phyloP scores from a whole-genome alignment of 2,329 filamentous ascomycete species.

The Epichloe elymi region DNA sequence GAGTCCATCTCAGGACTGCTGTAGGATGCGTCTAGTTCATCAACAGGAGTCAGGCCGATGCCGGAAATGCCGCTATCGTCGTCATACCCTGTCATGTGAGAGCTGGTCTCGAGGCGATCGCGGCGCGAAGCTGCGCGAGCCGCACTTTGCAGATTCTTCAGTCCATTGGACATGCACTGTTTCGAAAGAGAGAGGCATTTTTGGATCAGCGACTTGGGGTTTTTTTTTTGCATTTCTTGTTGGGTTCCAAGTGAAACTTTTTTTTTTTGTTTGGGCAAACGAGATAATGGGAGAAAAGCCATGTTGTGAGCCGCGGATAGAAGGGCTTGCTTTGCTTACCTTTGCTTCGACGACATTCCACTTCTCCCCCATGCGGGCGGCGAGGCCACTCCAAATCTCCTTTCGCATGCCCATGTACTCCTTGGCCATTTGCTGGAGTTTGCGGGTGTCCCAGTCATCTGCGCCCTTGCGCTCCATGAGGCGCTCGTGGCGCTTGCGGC shows the following conservation, averaged over 20 bases:
- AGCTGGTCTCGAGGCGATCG: constrained; percentile 40
- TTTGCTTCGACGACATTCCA: constrained; percentile 58
- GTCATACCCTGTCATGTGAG: constrained; percentile 35
- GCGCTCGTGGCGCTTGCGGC: constrained; percentile 78
- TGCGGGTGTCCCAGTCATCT: constrained; percentile 66
- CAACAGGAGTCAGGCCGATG: constrained; percentile 44
- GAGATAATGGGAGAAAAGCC: background rate
- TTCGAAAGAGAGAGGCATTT: background rate
- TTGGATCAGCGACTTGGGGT: background rate
- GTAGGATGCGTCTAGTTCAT: constrained; percentile 45
- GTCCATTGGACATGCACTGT: constrained; percentile 70
- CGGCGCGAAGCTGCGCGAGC: constrained; percentile 53
- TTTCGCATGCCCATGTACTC: constrained; percentile 70
- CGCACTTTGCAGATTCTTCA: constrained; percentile 66
- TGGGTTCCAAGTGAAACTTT: background rate
- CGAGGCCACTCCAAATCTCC: constrained; percentile 70
- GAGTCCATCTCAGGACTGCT: constrained; percentile 39
- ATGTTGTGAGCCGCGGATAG: background rate
- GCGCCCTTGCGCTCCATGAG: constrained; percentile 63
- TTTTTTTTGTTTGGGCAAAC: background rate
- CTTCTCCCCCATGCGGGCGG: constrained; percentile 67
- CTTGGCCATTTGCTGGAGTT: constrained; percentile 59
- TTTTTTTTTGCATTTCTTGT: background rate
- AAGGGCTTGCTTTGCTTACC: constrained; percentile 23
- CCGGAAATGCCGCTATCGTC: constrained; percentile 61